Percentiles rank a stretch among this genome's conserved stretches.
These are phyloP conservation scores for Hsuehochloa calcarea DNA, from an alignment of 176 grass and related monocot genomes.

Conservation along the genomic window DNA sequence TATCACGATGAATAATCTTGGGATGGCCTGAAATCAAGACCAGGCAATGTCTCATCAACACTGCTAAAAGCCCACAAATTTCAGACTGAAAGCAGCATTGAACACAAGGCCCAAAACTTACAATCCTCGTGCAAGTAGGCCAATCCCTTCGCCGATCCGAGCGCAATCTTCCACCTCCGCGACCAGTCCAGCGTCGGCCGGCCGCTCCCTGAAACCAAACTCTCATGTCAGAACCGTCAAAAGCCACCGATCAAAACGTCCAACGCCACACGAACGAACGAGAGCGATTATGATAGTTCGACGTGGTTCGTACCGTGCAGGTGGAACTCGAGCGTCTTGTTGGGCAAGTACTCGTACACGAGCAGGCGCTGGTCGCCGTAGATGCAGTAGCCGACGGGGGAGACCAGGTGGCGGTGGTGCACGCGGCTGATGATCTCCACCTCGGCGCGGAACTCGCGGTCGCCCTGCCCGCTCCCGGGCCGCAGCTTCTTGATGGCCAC, in stretches of 20 bases:
- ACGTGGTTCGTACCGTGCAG: slow-evolving; percentile 57
- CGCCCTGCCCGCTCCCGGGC: slow-evolving; percentile 64
- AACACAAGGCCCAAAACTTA: slow-evolving; percentile 28
- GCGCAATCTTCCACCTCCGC: slow-evolving; percentile 66
- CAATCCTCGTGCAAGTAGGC: slow-evolving; percentile 93
- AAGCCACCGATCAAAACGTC: not conserved
- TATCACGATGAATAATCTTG: slow-evolving; percentile 91
- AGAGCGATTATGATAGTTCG: not conserved
- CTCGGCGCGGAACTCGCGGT: slow-evolving; percentile 89
- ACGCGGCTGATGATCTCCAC: slow-evolving; percentile 88
- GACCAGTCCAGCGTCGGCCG: slow-evolving; percentile 58
- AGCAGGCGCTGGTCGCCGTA: slow-evolving; percentile 55
- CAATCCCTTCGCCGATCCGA: slow-evolving; percentile 73
- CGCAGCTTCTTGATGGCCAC: slow-evolving; percentile 87
- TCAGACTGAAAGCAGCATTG: not conserved
- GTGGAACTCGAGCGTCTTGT: slow-evolving; percentile 87
- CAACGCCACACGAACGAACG: not conserved
- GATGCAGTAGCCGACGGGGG: slow-evolving; percentile 71
- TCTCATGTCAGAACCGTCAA: not conserved
- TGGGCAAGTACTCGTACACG: slow-evolving; percentile 83
- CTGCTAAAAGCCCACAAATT: not conserved
- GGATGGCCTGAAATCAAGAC: slow-evolving; percentile 49
- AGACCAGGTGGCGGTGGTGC: slow-evolving; percentile 85
- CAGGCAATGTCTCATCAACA: not conserved
- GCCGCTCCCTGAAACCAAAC: slow-evolving; percentile 33